These are phyloP conservation scores for Linum tenue DNA, from an alignment of 345 rosid species.

Conservation along the genomic window DNA sequence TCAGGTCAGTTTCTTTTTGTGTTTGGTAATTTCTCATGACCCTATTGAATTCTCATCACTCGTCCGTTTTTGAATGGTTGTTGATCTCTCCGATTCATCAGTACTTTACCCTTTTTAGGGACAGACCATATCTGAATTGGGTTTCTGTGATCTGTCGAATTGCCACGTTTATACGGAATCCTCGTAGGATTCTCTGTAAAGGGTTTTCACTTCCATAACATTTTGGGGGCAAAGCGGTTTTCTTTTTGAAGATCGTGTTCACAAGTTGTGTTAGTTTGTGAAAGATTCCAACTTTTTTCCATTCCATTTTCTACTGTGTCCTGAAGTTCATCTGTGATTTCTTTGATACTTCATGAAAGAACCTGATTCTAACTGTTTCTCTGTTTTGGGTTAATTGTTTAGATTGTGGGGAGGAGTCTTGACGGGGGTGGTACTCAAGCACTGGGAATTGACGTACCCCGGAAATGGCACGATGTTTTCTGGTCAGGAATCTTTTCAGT, in stretches of 20 bases:
- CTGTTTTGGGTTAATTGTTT: background rate
- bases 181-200: background rate
- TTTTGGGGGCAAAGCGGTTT: too few species aligned
- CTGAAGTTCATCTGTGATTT: too few species aligned
- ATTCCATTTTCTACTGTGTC: background rate
- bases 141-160: background rate
- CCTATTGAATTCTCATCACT: background rate
- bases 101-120: background rate
- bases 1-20: slow-evolving; percentile 36
- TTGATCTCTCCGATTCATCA: too few species aligned
- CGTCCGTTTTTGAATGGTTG: background rate
- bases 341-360: background rate
- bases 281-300: background rate
- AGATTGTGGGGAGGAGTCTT: slow-evolving; percentile 61
- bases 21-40: background rate
- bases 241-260: background rate
- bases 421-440: slow-evolving; percentile 40
- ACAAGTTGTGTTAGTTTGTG: background rate
- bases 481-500: slow-evolving; percentile 69
- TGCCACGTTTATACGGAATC: background rate
- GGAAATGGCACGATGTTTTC: slow-evolving; percentile 87
- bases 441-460: slow-evolving; percentile 32
- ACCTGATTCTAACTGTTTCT: background rate
- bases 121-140: too few species aligned
- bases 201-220: too few species aligned